Evolutionary conservation across 768 basidiomycete genomes (phyloP).

Genomic region (Coprinopsis marcescibilis): DNA sequence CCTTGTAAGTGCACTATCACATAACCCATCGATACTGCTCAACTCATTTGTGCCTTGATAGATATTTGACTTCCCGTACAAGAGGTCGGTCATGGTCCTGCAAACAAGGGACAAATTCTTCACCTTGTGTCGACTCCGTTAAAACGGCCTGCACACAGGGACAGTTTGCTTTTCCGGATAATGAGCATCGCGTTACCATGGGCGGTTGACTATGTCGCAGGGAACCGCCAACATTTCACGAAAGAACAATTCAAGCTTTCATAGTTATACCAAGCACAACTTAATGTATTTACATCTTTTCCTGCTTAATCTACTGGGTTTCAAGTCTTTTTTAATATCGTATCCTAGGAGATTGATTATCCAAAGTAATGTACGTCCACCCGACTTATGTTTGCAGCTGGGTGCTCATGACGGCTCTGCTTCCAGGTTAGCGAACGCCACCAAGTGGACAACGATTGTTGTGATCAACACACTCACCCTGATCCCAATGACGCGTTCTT

Average conservation of each 20-base stretch:
- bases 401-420: not conserved
- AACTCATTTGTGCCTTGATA: slow-evolving; percentile 3
- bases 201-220: not conserved
- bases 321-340: too few species aligned
- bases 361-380: not conserved
- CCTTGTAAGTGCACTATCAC: slow-evolving; percentile 17
- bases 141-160: not conserved
- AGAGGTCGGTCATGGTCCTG: slow-evolving; percentile 23
- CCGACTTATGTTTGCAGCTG: not conserved
- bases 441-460: not conserved
- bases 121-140: slow-evolving; percentile 23
- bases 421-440: not conserved
- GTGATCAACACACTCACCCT: slow-evolving; percentile 20
- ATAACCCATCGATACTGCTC: not conserved
- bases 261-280: not conserved
- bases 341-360: too few species aligned
- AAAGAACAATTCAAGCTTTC: not conserved
- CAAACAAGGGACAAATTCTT: slow-evolving; percentile 29
- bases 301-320: too few species aligned
- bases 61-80: slow-evolving; percentile 32
- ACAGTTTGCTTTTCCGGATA: not conserved
- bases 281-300: too few species aligned
- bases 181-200: not conserved
- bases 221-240: not conserved
- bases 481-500: slow-evolving; percentile 34